A percentile compares a stretch with the other conserved stretches of the same genome.
phyloP scores from a whole-genome alignment of 1,139 yeast species.

The Yamadazyma mexicana region DNA sequence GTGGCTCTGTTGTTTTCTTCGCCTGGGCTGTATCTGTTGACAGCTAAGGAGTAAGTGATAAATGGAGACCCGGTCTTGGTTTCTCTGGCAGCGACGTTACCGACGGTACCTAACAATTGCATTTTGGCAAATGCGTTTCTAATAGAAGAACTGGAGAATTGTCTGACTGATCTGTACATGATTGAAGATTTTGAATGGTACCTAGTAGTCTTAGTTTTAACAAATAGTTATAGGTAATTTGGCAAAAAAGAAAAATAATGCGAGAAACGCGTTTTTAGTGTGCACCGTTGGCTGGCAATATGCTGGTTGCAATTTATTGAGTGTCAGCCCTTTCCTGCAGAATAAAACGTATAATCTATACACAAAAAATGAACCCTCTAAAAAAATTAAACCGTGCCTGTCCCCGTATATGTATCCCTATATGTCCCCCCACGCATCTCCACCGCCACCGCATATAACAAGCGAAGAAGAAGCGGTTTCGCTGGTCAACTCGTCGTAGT shows the following conservation, averaged over 20 bases:
- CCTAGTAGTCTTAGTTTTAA: too few relatives aligned
- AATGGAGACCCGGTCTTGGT: constrained; percentile 39
- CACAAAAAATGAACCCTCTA: neutral
- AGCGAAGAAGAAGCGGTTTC: constrained; percentile 24
- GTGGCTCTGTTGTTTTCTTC: constrained; percentile 31
- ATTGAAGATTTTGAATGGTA: neutral
- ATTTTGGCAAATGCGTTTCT: constrained; percentile 42
- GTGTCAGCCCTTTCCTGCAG: neutral
- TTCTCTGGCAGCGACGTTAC: constrained; percentile 37
- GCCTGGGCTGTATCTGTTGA: constrained; percentile 35
- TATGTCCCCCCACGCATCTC: constrained; percentile 29
- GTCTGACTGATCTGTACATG: constrained; percentile 23
- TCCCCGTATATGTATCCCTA: constrained; percentile 7
- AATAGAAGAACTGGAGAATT: constrained; percentile 32
- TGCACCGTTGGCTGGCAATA: too few relatives aligned
- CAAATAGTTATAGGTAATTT: neutral
- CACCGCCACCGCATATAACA: constrained; percentile 34
- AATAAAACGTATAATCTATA: neutral
- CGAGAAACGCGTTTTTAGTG: constrained; percentile 2
- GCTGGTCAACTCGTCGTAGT: constrained; percentile 15
- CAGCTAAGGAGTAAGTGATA: constrained; percentile 46
- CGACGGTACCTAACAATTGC: constrained; percentile 46
- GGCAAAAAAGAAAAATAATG: too few relatives aligned
- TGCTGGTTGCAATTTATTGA: too few relatives aligned
- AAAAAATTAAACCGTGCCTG: neutral